Base-by-base conservation (phyloP, 768 basidiomycete genomes). In the Russula brevipes region DNA sequence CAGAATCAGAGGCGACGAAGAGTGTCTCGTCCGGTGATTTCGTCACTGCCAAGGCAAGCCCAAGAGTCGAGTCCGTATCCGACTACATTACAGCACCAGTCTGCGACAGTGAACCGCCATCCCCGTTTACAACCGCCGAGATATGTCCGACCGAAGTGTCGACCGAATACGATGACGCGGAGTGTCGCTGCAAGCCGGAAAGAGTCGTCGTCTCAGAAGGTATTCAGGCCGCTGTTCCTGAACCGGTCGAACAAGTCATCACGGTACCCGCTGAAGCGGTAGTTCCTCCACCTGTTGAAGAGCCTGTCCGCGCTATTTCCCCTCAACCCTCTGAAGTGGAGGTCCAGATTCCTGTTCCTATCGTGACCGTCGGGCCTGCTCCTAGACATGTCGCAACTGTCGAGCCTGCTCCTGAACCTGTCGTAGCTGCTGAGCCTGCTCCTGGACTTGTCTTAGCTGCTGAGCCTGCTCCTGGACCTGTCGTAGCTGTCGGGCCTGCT, bases 121-220 rank as follows among this genome's bases (percentile, higher is more conserved):
- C 79, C 0, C 77, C 80, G 60, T 88, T 81, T 63, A 72, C 75
- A 36, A 85, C 83, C 19, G 85, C 76, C 44, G 74, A 80, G 30
- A 74, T 79, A 17, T 82, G 81, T 68, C 70, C 74, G 39, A 74
- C 78, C 9, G 78, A 79, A 35, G 63, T 71, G 5, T 73, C 76
- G 30, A 79, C 80, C 7, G 82, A 82, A 42, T 78, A 78, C 52
- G 71, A 79, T 19, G 80, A 79, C 1, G 83, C 82, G 4, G 80
- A 80, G 49, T 76, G 75, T 60, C 67, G 66, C 24, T 76, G 74
- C 63, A 58, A 53, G 19, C 62, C 35, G 46, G 61, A 61, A 35
- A 57, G 39, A 17, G 36, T 14, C 19, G 19, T 46, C 55, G 31
- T 63, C 39, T 64, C 63, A 10, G 63, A 64, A 50, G 63, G 46